These are phyloP conservation scores for Quillaja saponaria DNA, from an alignment of 306 rosid species.

Conservation along the genomic window DNA sequence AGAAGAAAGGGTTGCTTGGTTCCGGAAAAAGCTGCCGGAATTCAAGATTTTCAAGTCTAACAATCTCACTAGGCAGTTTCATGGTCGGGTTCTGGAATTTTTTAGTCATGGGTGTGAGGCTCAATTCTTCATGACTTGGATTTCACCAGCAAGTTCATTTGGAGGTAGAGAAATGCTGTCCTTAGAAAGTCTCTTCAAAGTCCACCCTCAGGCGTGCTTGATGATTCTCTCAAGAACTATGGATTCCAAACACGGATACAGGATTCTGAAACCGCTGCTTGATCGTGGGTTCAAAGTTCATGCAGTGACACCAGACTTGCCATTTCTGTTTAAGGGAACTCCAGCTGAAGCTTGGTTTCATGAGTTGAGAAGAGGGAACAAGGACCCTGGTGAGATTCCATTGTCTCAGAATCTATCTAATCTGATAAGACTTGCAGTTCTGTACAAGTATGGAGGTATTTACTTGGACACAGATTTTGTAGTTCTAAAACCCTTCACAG, in stretches of 20 bases:
- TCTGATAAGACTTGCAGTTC: slow-evolving; percentile 58
- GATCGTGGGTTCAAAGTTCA: slow-evolving; percentile 58
- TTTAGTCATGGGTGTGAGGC: slow-evolving; percentile 44
- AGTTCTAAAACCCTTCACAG: slow-evolving; percentile 46
- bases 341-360: slow-evolving; percentile 66
- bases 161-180: slow-evolving; percentile 53
- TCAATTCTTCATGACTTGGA: slow-evolving; percentile 73
- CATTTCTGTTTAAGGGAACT: slow-evolving; percentile 56
- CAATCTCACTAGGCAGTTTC: slow-evolving; percentile 38
- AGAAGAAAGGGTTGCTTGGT: slow-evolving; percentile 60
- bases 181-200: slow-evolving; percentile 57
- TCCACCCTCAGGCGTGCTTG: slow-evolving; percentile 68
- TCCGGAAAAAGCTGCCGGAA: slow-evolving; percentile 36
- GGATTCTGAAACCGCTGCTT: slow-evolving; percentile 57
- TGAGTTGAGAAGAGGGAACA: slow-evolving; percentile 55
- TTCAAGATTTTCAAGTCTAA: slow-evolving; percentile 55
- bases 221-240: slow-evolving; percentile 62
- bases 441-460: slow-evolving; percentile 76
- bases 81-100: slow-evolving; percentile 43
- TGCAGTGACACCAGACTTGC: slow-evolving; percentile 63
- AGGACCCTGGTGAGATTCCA: slow-evolving; percentile 83
- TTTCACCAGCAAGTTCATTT: slow-evolving; percentile 46
- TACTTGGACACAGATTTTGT: slow-evolving; percentile 76
- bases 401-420: slow-evolving; percentile 76
- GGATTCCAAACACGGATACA: slow-evolving; percentile 50